Percentiles rank a stretch among this genome's conserved stretches.
phyloP scores from a whole-genome alignment of 2,329 filamentous ascomycete species.

The Neurospora crassa region DNA sequence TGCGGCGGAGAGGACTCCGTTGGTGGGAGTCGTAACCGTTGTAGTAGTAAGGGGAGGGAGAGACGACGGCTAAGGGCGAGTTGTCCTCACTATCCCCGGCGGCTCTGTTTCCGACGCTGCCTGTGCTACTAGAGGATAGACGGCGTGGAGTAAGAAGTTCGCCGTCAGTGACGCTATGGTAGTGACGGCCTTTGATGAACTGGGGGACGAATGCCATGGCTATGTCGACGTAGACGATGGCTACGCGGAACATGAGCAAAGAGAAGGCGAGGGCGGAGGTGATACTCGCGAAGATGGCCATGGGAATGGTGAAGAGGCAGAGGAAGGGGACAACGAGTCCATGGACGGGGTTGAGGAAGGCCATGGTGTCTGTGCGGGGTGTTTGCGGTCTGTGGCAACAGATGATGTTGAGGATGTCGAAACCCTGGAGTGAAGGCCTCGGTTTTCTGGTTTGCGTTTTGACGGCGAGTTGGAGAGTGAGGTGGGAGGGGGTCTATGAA shows the following conservation, averaged over 20 bases:
- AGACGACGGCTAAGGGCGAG: background rate
- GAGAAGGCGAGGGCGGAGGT: constrained; percentile 54
- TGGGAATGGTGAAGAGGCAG: constrained; percentile 51
- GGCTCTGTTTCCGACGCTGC: constrained; percentile 1
- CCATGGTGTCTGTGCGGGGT: constrained; percentile 31
- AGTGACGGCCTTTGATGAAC: constrained; percentile 36
- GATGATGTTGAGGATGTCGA: background rate
- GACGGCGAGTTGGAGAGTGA: background rate
- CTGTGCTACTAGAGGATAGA: constrained; percentile 1
- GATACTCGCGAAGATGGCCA: constrained; percentile 52
- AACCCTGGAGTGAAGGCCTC: background rate
- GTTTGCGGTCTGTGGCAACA: background rate
- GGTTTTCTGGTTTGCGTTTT: too few relatives aligned
- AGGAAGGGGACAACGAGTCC: constrained; percentile 52
- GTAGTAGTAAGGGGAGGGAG: background rate
- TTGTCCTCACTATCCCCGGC: constrained; percentile 2
- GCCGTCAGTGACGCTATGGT: constrained; percentile 6
- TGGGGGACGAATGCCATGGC: constrained; percentile 47
- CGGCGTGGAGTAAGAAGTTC: background rate
- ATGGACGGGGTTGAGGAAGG: constrained; percentile 44
- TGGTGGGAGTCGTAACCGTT: constrained; percentile 1
- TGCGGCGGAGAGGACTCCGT: constrained; percentile 21
- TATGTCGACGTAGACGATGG: constrained; percentile 55
- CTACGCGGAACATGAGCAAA: constrained; percentile 50
- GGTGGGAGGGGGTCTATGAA: background rate